phyloP scores from a whole-genome alignment of 2,329 filamentous ascomycete species.

The Alternaria triticina region DNA sequence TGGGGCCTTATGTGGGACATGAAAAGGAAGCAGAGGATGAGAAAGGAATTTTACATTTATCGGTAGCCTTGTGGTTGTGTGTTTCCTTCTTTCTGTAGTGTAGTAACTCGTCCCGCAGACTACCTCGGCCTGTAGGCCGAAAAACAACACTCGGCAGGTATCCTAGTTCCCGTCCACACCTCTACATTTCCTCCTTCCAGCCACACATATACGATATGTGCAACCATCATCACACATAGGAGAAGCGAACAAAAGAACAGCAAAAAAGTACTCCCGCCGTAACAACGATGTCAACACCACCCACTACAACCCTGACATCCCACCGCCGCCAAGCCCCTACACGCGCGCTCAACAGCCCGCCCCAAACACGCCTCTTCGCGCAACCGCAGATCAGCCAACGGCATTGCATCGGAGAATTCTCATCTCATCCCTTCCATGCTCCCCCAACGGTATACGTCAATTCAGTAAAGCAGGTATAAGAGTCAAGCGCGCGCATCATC shows the following conservation, averaged over 20 bases:
- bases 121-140: not conserved
- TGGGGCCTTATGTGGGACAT: not conserved
- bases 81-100: not conserved
- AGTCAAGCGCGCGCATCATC: not conserved
- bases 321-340: not conserved
- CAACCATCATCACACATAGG: not conserved
- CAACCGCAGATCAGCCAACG: slow-evolving; percentile 1
- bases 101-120: not conserved
- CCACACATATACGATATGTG: not conserved
- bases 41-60: not conserved
- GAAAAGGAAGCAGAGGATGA: not conserved
- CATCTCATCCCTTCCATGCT: not conserved
- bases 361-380: not conserved
- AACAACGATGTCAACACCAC: not conserved
- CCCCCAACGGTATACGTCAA: not conserved
- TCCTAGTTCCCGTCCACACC: not conserved
- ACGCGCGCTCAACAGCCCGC: not conserved
- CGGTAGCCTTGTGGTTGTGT: not conserved
- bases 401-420: slow-evolving; percentile 8
- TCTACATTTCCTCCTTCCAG: not conserved
- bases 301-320: not conserved
- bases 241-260: not conserved
- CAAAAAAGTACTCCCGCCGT: not conserved
- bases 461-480: not conserved
- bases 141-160: not conserved